Percentiles rank a stretch among this genome's conserved stretches.
Conservation (phyloP, 257 asterid species). For the Coffea canephora region DNA sequence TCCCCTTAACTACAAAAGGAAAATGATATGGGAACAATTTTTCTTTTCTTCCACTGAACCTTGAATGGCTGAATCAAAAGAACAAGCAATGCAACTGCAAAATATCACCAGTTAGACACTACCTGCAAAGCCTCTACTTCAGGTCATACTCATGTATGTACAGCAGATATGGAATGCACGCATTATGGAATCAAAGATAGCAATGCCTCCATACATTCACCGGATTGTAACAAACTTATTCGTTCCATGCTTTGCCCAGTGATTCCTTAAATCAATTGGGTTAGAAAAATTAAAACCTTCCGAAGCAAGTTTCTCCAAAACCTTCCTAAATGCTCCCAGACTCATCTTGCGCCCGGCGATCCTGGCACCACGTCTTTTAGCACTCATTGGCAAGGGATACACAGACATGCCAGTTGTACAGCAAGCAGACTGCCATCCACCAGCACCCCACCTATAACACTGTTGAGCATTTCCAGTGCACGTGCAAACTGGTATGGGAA, state of each 20-base stretch:
- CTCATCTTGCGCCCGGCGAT: slow-evolving; percentile 95
- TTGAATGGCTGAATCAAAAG: slow-evolving; percentile 26
- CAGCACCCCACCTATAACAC: slow-evolving; percentile 93
- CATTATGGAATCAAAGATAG: slow-evolving; percentile 24
- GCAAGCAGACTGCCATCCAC: slow-evolving; percentile 97
- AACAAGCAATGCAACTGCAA: slow-evolving; percentile 22
- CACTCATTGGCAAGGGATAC: slow-evolving; percentile 79
- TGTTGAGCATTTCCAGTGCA: slow-evolving; percentile 82
- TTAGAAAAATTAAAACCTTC: slow-evolving; percentile 68
- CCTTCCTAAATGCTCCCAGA: slow-evolving; percentile 86
- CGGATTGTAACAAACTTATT: slow-evolving; percentile 87
- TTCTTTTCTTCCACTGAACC: slow-evolving; percentile 21
- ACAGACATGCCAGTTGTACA: slow-evolving; percentile 69
- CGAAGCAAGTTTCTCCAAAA: slow-evolving; percentile 68
- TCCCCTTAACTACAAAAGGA: slow-evolving; percentile 39
- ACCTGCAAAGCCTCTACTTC: slow-evolving; percentile 47
- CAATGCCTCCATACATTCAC: slow-evolving; percentile 35
- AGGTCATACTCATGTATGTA: slow-evolving; percentile 48
- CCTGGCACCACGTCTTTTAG: slow-evolving; percentile 79
- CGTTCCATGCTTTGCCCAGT: slow-evolving; percentile 95
- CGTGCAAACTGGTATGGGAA: slow-evolving; percentile 77
- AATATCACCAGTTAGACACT: slow-evolving; percentile 47
- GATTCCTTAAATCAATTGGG: slow-evolving; percentile 73
- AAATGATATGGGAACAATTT: slow-evolving; percentile 22
- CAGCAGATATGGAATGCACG: slow-evolving; percentile 48